phyloP scores from a whole-genome alignment of 192 early-diverging fungal genomes.

The Pecoramyces ruminantium region DNA sequence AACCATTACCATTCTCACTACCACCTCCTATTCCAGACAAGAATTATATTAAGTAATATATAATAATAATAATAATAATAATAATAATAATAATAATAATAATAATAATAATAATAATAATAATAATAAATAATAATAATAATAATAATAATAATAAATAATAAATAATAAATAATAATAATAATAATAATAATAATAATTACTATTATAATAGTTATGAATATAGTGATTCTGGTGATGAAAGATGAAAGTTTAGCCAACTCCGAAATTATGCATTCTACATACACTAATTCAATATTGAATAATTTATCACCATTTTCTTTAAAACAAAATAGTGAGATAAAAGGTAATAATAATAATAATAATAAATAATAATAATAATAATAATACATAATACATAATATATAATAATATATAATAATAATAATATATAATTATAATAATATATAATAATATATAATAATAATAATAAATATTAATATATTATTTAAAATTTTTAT shows the following conservation, averaged over 20 bases:
- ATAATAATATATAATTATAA: too few species aligned
- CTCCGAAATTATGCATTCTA: neutral
- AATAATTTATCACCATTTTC: neutral
- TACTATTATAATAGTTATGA: neutral
- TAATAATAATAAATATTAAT: too few species aligned
- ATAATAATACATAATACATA: too few species aligned
- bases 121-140: neutral
- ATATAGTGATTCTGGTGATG: neutral
- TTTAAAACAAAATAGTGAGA: neutral
- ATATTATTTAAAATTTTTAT: neutral
- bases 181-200: neutral
- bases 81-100: too few species aligned
- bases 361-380: too few species aligned
- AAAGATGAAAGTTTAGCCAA: neutral
- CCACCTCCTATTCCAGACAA: neutral
- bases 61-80: neutral
- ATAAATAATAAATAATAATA: neutral
- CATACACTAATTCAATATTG: neutral
- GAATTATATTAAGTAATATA: neutral
- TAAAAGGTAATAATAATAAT: neutral
- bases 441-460: too few species aligned
- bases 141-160: too few species aligned
- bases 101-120: neutral
- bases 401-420: too few species aligned
- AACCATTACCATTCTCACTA: neutral